phyloP scores from a whole-genome alignment of 768 basidiomycete species.

The Asterophora parasitica region DNA sequence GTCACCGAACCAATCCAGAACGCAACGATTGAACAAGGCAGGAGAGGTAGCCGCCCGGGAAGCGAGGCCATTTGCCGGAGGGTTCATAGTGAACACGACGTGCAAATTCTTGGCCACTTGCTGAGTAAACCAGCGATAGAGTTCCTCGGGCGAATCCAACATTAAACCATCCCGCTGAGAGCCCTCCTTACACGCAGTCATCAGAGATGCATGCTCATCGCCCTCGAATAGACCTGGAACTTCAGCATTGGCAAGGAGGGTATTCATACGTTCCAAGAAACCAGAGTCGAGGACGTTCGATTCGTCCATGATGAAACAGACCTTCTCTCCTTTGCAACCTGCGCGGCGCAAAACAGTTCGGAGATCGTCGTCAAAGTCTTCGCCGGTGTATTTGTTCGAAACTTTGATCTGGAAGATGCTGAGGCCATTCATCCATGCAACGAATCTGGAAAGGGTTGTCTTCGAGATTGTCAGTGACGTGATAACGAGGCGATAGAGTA shows the following conservation, averaged over 20 bases:
- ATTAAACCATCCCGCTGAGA: constrained; percentile 98
- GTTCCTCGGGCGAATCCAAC: constrained; percentile 96
- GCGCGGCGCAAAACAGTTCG: constrained; percentile 91
- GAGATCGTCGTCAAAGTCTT: constrained; percentile 97
- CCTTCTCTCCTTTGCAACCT: constrained; percentile 98
- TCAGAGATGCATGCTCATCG: constrained; percentile 95
- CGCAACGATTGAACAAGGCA: constrained; percentile 97
- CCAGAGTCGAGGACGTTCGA: constrained; percentile 99
- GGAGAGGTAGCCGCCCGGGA: constrained; percentile 97
- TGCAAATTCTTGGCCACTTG: constrained; percentile 98
- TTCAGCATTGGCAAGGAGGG: constrained; percentile 97
- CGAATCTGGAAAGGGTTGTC: constrained; percentile 97
- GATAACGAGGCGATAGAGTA: not conserved
- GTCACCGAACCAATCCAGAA: constrained; percentile 99
- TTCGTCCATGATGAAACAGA: constrained; percentile 99
- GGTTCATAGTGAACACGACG: constrained; percentile 99
- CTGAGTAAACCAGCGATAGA: constrained; percentile 98
- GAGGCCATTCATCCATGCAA: constrained; percentile 99
- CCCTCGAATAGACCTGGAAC: constrained; percentile 99
- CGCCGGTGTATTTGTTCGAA: constrained; percentile 97
- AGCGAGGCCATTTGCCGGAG: constrained; percentile 91
- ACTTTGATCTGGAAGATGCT: constrained; percentile 99
- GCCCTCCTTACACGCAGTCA: constrained; percentile 99
- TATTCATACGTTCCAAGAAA: constrained; percentile 99
- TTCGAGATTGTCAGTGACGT: constrained; percentile 27